A percentile compares a stretch with the other conserved stretches of the same genome.
These are phyloP conservation scores for Pseudohalonectria lignicola DNA, from an alignment of 2,329 filamentous ascomycete genomes.

Conservation along the genomic window DNA sequence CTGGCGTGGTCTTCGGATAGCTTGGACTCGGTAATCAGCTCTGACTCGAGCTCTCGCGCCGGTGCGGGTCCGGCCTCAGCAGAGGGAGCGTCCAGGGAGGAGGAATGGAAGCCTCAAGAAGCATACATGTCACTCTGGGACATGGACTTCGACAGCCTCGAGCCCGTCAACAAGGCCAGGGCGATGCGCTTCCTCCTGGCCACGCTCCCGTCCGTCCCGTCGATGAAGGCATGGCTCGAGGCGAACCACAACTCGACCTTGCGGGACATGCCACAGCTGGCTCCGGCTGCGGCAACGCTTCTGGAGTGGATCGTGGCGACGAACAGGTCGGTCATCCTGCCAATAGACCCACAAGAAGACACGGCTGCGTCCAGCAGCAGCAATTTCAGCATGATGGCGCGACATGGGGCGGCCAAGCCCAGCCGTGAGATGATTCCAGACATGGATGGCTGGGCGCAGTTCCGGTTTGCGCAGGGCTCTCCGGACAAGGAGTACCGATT, in stretches of 20 bases:
- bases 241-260: slow-evolving; percentile 26
- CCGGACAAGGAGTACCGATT: slow-evolving; percentile 80
- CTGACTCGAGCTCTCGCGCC: no score
- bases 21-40: no score
- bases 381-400: not conserved
- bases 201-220: slow-evolving; percentile 47
- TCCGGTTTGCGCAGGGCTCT: slow-evolving; percentile 77
- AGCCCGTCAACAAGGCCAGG: slow-evolving; percentile 29
- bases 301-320: slow-evolving; percentile 85
- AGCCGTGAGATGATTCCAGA: slow-evolving; percentile 46
- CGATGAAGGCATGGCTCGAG: slow-evolving; percentile 42
- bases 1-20: no score
- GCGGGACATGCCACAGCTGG: slow-evolving; percentile 38
- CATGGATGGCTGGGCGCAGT: slow-evolving; percentile 63
- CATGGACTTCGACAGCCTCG: slow-evolving; percentile 45
- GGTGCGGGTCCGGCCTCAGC: no score
- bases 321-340: slow-evolving; percentile 76
- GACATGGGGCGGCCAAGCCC: slow-evolving; percentile 11
- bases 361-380: not conserved
- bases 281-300: slow-evolving; percentile 54
- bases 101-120: no score
- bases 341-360: slow-evolving; percentile 43
- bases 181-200: slow-evolving; percentile 42
- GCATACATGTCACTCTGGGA: slow-evolving; percentile 20
- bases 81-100: no score